Conservation (phyloP, 2,329 filamentous ascomycete genomes). For the Mycocentrospora acerina region DNA sequence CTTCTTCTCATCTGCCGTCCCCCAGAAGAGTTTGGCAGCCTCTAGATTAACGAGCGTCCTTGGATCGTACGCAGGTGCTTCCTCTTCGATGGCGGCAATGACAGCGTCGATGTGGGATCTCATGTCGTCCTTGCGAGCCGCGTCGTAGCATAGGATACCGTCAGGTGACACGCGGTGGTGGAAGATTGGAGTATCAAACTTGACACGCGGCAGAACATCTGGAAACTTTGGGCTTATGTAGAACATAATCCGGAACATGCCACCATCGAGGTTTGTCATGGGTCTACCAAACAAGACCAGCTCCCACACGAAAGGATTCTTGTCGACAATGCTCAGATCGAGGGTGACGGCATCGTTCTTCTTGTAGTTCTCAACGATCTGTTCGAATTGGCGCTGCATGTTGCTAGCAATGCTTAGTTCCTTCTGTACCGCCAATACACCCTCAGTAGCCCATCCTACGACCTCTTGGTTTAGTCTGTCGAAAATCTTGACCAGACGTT, state of each 20-base stretch:
- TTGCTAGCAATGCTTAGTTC: conserved; percentile 79
- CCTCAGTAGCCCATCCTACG: conserved; percentile 68
- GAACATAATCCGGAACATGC: conserved; percentile 80
- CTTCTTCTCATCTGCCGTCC: conserved; percentile 74
- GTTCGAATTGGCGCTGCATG: conserved; percentile 80
- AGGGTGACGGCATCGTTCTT: conserved; percentile 68
- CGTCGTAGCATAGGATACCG: conserved; percentile 76
- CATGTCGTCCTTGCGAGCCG: conserved; percentile 73
- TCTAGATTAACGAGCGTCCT: conserved; percentile 84
- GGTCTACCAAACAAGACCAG: conserved; percentile 88
- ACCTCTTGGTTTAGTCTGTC: conserved; percentile 71
- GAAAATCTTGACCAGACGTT: conserved; percentile 69
- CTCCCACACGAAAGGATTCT: conserved; percentile 86
- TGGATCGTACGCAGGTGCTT: conserved; percentile 85
- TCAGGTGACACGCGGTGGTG: conserved; percentile 82
- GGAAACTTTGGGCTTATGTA: conserved; percentile 83
- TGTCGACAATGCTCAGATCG: conserved; percentile 73
- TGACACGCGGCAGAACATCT: conserved; percentile 81
- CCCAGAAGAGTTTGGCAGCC: conserved; percentile 86
- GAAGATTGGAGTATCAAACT: conserved; percentile 78
- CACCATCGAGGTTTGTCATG: conserved; percentile 88
- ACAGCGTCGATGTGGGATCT: conserved; percentile 82
- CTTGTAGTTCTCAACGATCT: conserved; percentile 75
- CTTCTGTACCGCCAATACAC: conserved; percentile 61
- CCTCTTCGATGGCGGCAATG: conserved; percentile 80